Percentiles rank a stretch among this genome's conserved stretches.
Evolutionary conservation across 495 filamentous ascomycete species (phyloP).

Genomic region (Aspergillus cristatus): DNA sequence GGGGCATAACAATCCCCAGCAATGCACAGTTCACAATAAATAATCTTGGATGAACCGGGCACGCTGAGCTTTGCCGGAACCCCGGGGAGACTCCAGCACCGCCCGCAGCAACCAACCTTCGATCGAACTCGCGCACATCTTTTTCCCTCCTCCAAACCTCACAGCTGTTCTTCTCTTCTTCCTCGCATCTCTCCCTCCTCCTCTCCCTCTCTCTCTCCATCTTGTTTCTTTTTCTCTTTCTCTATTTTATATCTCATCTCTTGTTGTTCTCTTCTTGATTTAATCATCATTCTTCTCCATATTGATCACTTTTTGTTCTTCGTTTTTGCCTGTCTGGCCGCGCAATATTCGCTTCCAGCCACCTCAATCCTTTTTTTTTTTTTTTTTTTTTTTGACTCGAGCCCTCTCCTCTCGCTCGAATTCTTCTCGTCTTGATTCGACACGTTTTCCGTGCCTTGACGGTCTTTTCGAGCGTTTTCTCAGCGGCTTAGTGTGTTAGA

Average conservation of each 20-base stretch:
- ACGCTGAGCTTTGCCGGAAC: no score
- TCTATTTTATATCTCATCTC: constrained; percentile 1
- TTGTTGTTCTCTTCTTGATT: neutral
- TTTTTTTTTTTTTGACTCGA: constrained; percentile 23
- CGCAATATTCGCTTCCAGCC: constrained; percentile 44
- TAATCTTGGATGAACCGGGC: no score
- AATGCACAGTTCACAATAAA: no score
- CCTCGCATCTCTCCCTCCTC: constrained; percentile 7
- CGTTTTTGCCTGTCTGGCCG: constrained; percentile 8
- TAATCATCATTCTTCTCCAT: constrained; percentile 5
- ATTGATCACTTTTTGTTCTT: constrained; percentile 10
- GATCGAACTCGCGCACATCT: neutral
- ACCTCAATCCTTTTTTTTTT: constrained; percentile 46
- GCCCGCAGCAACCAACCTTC: neutral
- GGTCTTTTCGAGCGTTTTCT: constrained; percentile 19
- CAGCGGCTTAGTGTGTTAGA: constrained; percentile 16
- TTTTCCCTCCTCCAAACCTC: constrained; percentile 1
- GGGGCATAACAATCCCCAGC: no score
- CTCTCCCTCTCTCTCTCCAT: constrained; percentile 15
- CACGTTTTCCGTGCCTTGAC: constrained; percentile 13
- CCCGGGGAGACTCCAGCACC: neutral
- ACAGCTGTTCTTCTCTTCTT: constrained; percentile 10
- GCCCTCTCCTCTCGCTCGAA: constrained; percentile 23
- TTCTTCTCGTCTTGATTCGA: constrained; percentile 12
- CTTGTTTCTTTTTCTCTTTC: constrained; percentile 2